Conservation (phyloP, 257 asterid genomes). For the Mentha longifolia region DNA sequence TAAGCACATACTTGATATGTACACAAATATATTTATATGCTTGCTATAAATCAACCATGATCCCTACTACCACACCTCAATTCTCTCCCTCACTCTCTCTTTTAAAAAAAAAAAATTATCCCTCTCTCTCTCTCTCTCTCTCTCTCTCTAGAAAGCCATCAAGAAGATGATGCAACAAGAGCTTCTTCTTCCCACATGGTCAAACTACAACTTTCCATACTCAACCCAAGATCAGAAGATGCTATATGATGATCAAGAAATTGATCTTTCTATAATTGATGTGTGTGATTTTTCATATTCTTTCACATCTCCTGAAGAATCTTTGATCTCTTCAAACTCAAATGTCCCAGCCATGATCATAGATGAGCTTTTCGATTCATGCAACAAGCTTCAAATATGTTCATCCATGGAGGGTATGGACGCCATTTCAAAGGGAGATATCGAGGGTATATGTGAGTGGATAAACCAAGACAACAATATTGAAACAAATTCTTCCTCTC, state of each 20-base stretch:
- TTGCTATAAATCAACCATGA: slow-evolving; percentile 5
- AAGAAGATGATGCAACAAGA: slow-evolving; percentile 54
- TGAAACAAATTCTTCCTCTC: slow-evolving; percentile 33
- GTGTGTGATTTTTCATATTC: slow-evolving; percentile 44
- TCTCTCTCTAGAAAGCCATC: slow-evolving; percentile 14
- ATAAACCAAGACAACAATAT: slow-evolving; percentile 42
- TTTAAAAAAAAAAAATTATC: no score
- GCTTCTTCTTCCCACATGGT: slow-evolving; percentile 50
- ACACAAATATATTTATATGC: slow-evolving; percentile 24
- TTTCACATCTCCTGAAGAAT: slow-evolving; percentile 42
- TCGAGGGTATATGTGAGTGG: slow-evolving; percentile 46
- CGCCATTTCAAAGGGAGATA: slow-evolving; percentile 16
- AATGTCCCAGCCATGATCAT: slow-evolving; percentile 39
- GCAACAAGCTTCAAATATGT: slow-evolving; percentile 36
- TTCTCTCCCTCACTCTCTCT: slow-evolving; percentile 19
- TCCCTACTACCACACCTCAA: slow-evolving; percentile 16
- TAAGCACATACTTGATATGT: neutral
- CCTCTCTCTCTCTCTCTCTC: slow-evolving; percentile 10
- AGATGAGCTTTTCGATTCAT: slow-evolving; percentile 42
- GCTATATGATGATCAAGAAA: slow-evolving; percentile 37
- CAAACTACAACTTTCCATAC: slow-evolving; percentile 34
- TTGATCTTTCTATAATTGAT: slow-evolving; percentile 31
- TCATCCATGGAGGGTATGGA: slow-evolving; percentile 37
- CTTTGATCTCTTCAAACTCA: slow-evolving; percentile 53
- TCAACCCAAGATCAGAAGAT: slow-evolving; percentile 35